Percentiles rank a stretch among this genome's conserved stretches.
phyloP scores from a whole-genome alignment of 179 eudicot genomes.

The Carnegiea gigantea region DNA sequence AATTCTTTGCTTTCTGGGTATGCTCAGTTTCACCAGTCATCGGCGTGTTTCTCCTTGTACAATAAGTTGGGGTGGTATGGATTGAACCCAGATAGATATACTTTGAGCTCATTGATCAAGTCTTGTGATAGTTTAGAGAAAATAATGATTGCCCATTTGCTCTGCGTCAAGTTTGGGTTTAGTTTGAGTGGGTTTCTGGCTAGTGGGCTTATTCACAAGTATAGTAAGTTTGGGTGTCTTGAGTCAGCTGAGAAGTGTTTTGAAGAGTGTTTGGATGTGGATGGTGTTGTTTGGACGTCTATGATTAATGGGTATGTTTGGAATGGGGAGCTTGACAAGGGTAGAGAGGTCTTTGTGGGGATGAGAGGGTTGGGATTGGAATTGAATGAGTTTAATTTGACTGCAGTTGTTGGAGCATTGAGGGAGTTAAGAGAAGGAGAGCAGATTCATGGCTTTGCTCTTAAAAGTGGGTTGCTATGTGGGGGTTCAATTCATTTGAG shows the following conservation, averaged over 20 bases:
- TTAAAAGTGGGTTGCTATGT: constrained; percentile 44
- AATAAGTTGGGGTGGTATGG: constrained; percentile 25
- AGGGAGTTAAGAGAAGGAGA: constrained; percentile 50
- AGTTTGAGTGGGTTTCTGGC: constrained; percentile 39
- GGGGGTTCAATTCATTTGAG: constrained; percentile 48
- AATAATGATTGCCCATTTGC: constrained; percentile 35
- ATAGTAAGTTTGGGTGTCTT: constrained; percentile 43
- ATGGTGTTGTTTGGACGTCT: constrained; percentile 55
- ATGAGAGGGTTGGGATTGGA: constrained; percentile 49
- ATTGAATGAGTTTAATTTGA: constrained; percentile 53
- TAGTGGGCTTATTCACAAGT: constrained; percentile 57
- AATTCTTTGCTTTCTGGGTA: constrained; percentile 45
- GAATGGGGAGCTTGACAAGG: constrained; percentile 49
- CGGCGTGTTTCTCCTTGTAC: constrained; percentile 26
- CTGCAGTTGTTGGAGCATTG: constrained; percentile 48
- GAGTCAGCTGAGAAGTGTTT: constrained; percentile 49
- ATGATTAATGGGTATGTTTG: constrained; percentile 71
- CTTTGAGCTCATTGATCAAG: constrained; percentile 41
- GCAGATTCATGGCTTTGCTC: constrained; percentile 49
- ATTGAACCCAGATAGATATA: constrained; percentile 37
- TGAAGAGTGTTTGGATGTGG: constrained; percentile 49
- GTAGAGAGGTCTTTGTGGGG: constrained; percentile 35
- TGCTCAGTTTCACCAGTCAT: constrained; percentile 30
- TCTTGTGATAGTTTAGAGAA: constrained; percentile 27
- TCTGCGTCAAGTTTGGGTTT: constrained; percentile 44